phyloP scores from a whole-genome alignment of 345 rosid species.

The Erysimum cheiranthoides region DNA sequence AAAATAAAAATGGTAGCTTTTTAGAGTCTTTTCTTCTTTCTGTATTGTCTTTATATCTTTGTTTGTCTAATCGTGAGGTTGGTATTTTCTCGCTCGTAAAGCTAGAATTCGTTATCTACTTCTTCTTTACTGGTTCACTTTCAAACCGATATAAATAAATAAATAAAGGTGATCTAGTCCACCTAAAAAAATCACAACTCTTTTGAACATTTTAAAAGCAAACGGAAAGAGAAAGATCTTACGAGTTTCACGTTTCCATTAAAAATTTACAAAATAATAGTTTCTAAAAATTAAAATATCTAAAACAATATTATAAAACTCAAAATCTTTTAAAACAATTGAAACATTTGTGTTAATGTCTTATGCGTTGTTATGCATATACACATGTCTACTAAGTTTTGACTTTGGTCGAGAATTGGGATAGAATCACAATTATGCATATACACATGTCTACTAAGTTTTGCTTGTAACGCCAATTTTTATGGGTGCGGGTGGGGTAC shows the following conservation, averaged over 20 bases:
- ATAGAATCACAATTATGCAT: conserved; percentile 34
- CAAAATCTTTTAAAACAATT: not conserved
- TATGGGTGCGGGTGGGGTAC: conserved; percentile 47
- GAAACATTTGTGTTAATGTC: conserved; percentile 20
- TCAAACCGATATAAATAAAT: not conserved
- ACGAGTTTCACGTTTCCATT: conserved; percentile 17
- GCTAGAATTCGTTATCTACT: not conserved
- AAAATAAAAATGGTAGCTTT: not conserved
- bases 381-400: conserved; percentile 37
- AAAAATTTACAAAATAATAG: not conserved
- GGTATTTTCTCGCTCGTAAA: not conserved
- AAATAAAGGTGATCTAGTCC: not conserved
- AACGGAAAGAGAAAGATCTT: not conserved
- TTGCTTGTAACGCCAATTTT: conserved; percentile 11
- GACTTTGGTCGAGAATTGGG: conserved; percentile 34
- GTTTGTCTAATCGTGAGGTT: not conserved
- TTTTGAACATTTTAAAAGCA: not conserved
- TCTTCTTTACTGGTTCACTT: not conserved
- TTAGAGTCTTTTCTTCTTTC: not conserved
- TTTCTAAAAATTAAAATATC: not conserved
- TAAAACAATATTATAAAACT: not conserved
- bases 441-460: no score
- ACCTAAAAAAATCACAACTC: not conserved
- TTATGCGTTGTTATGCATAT: conserved; percentile 38
- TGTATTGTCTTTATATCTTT: not conserved